These are phyloP conservation scores for Colletotrichum sublineola DNA, from an alignment of 2,329 filamentous ascomycete genomes.

Conservation along the genomic window DNA sequence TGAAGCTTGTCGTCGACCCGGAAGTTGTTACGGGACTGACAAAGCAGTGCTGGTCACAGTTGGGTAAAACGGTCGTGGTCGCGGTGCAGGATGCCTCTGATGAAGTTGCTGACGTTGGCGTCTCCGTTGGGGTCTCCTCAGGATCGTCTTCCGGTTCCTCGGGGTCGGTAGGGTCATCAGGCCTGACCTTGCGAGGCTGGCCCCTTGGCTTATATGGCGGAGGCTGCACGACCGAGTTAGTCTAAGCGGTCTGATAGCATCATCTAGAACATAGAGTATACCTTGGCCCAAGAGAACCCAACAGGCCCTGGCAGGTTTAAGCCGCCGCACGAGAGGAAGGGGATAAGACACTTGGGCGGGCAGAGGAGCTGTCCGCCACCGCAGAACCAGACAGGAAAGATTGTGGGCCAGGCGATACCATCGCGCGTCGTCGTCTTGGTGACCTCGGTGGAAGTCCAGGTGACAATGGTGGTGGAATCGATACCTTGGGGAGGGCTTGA, in stretches of 20 bases:
- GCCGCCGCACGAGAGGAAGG: constrained; percentile 14
- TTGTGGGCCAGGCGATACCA: constrained; percentile 13
- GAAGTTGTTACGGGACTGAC: constrained; percentile 13
- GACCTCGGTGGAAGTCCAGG: constrained; percentile 20
- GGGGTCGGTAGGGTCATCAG: constrained; percentile 9
- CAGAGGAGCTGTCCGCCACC: constrained; percentile 16
- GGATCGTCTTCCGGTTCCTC: constrained; percentile 23
- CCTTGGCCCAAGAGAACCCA: constrained; percentile 47
- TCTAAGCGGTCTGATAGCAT: not conserved
- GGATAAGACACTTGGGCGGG: constrained; percentile 20
- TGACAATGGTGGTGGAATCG: not conserved
- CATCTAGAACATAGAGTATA: constrained; percentile 36
- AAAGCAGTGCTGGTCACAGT: constrained; percentile 30
- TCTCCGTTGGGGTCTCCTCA: constrained; percentile 17
- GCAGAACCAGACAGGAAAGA: constrained; percentile 27
- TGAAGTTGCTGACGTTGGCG: not conserved
- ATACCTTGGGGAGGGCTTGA: not conserved
- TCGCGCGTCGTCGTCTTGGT: constrained; percentile 16
- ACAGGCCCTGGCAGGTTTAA: constrained; percentile 7
- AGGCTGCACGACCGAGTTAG: constrained; percentile 1
- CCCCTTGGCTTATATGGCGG: constrained; percentile 2
- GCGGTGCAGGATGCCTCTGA: constrained; percentile 31
- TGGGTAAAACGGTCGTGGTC: constrained; percentile 21
- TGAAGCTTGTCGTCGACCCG: constrained; percentile 3
- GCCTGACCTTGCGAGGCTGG: constrained; percentile 19